These are phyloP conservation scores for Ajuga chamaepitys DNA, from an alignment of 257 asterid species.

Conservation along the genomic window DNA sequence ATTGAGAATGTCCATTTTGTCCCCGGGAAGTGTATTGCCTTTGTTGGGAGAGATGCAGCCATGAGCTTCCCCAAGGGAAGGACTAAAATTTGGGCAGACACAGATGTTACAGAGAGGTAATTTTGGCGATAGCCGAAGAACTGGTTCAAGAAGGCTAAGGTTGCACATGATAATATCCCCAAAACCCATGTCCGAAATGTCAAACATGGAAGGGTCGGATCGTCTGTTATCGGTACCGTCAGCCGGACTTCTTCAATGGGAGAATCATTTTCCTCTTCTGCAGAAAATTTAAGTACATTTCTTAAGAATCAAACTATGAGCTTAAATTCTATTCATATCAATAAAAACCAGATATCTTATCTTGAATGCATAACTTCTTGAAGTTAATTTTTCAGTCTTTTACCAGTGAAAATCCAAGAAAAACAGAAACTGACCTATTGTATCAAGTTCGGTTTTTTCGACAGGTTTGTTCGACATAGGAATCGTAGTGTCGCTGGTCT, in stretches of 20 bases:
- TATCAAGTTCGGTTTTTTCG: conserved; percentile 5
- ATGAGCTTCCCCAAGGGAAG: conserved; percentile 55
- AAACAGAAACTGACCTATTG: not conserved
- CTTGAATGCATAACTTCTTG: not conserved
- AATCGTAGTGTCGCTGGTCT: not conserved
- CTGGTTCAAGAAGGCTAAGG: conserved; percentile 47
- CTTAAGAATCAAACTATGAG: not conserved
- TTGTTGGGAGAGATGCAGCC: conserved; percentile 51
- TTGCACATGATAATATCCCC: conserved; percentile 50
- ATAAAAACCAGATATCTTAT: not conserved
- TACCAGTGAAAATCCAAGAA: not conserved
- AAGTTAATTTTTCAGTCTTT: not conserved
- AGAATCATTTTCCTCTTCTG: conserved; percentile 54
- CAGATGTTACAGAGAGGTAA: conserved; percentile 41
- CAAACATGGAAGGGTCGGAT: conserved; percentile 56
- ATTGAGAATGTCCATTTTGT: conserved; percentile 47
- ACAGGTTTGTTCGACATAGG: not conserved
- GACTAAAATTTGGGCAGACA: conserved; percentile 55
- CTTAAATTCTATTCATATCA: not conserved
- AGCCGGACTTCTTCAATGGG: conserved; percentile 69
- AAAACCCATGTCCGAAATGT: conserved; percentile 64
- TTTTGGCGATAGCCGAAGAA: conserved; percentile 59
- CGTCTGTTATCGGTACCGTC: conserved; percentile 58
- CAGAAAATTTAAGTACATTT: not conserved
- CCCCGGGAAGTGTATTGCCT: conserved; percentile 23